Base-by-base conservation (phyloP, 2,329 filamentous ascomycete species). In the Alternaria arborescens region DNA sequence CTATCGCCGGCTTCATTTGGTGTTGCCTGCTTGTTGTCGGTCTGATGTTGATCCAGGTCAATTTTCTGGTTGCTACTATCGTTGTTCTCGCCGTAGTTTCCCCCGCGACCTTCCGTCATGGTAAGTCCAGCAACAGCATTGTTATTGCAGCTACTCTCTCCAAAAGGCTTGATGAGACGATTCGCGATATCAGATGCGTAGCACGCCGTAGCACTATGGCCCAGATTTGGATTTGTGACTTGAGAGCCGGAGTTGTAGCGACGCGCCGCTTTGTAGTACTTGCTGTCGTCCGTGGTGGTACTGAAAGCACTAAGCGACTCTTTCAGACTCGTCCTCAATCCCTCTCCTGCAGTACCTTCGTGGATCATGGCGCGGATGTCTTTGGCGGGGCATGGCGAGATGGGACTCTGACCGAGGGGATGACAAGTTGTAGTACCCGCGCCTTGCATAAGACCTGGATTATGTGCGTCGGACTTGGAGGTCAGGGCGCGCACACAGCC, bases 101-200 rank as follows among this genome's bases (percentile, higher is more conserved):
- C 8, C 34, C 10, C 48, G 48, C 22, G 48, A 11, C 48, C 34
- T 20, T 26, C 22, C 1, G 48, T 52, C 48, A 24, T 26, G 1
- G 48, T 20, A 2, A 53, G 42, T 20, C 32, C 40, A 32, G 61
- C 26, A 42, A 55, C 48, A 46, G 46, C 46, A n/a, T 11, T 16
- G 18, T 36, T 48, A 12, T 48, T 30, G 20, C 46, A 48, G 18
- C 12, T 36, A 11, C 46, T 48, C 2, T 48, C 20, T 8, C 30
- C 18, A 22, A 48, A 48, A 22, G 30, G 46, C 2, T 7, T 38
- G 73, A 73, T 12, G 81, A 79, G 16, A 44, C 82, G 76, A 67
- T 84, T 85, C 48, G 85, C 84, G 63, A 86, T 75, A 62, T 86
- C 84, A 18, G 76, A 79, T 8, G 80, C 77, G 69, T 87, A 87